These are phyloP conservation scores for Pinus tabuliformis DNA, from an alignment of 75 land plant species.

Conservation along the genomic window DNA sequence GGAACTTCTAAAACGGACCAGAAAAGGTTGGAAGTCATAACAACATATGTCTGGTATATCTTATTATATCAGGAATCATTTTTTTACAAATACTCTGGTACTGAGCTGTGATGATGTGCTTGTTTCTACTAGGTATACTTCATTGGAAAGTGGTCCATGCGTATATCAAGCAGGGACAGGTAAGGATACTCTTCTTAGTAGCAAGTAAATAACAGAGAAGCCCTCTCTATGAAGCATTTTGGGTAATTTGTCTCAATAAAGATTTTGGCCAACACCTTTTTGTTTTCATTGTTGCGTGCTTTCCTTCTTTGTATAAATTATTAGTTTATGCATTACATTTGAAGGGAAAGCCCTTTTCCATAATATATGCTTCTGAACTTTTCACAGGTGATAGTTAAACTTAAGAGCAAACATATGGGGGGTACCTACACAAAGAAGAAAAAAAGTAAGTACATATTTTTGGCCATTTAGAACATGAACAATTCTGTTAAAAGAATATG, in stretches of 20 bases:
- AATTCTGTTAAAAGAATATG: neutral
- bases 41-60: neutral
- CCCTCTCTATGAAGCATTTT: neutral
- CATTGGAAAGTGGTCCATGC: constrained; percentile 93
- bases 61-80: neutral
- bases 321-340: neutral
- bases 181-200: constrained; percentile 21
- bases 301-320: neutral
- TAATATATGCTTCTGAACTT: neutral
- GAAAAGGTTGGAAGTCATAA: constrained; percentile 54
- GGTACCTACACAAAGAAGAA: constrained; percentile 89
- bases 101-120: neutral
- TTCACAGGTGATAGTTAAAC: constrained; percentile 76
- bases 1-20: constrained; percentile 84
- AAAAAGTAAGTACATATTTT: constrained; percentile 55
- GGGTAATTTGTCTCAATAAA: neutral
- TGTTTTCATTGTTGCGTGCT: neutral
- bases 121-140: constrained; percentile 38
- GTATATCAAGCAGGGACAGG: constrained; percentile 45
- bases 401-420: constrained; percentile 81
- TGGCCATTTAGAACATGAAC: neutral
- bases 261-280: neutral
- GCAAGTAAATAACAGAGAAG: constrained; percentile 40
- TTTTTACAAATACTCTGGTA: neutral
- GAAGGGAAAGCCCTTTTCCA: neutral